A percentile compares a stretch with the other conserved stretches of the same genome.
Conservation (phyloP, 352 stramenopile genomes). For the Phytopythium mirpurense region DNA sequence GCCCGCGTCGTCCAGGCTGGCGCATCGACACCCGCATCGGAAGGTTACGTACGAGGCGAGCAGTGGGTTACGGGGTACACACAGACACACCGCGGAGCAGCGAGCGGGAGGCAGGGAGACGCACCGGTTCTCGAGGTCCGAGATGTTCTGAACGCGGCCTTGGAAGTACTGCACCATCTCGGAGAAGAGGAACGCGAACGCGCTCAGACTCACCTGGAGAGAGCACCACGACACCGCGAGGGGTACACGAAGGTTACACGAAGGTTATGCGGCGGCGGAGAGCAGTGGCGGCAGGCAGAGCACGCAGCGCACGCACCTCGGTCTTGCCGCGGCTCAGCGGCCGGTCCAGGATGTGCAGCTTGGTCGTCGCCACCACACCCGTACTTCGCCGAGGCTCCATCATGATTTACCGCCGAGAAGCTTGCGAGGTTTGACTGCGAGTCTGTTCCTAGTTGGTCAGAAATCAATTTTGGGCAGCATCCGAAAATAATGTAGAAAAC, state of each 20-base stretch:
- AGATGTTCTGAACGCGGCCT: conserved; percentile 93
- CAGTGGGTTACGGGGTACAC: no score
- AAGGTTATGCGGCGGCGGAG: neutral
- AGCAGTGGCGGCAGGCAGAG: neutral
- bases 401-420: no score
- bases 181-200: conserved; percentile 97
- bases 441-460: no score
- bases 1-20: conserved; percentile 90
- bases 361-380: conserved; percentile 33
- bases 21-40: no score
- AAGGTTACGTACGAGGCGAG: no score
- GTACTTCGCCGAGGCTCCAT: conserved; percentile 58
- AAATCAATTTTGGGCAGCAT: no score
- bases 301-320: conserved; percentile 28
- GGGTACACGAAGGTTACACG: no score
- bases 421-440: no score
- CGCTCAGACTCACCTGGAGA: conserved; percentile 87
- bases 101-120: no score
- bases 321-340: conserved; percentile 71
- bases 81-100: no score
- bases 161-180: conserved; percentile 99
- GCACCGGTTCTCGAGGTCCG: conserved; percentile 91
- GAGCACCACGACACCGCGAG: no score
- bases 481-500: no score
- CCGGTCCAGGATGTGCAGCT: conserved; percentile 75